Evolutionary conservation across 2,329 filamentous ascomycete species (phyloP).

Genomic region (Cercospora nicotianae): DNA sequence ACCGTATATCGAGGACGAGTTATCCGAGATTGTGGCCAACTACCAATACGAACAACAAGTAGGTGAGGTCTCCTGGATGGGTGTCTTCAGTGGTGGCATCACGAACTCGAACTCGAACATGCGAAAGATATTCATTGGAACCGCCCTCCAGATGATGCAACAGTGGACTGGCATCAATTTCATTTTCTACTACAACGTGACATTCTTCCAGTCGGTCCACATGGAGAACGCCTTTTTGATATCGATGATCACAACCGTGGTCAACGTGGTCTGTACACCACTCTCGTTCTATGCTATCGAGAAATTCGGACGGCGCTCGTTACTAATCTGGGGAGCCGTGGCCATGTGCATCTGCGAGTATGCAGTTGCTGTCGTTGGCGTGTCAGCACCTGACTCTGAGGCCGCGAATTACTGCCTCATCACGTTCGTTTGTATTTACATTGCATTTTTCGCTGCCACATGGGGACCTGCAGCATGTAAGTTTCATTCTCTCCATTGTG

Average conservation of each 20-base stretch:
- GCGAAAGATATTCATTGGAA: slow-evolving; percentile 51
- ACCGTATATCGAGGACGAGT: slow-evolving; percentile 72
- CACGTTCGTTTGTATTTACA: slow-evolving; percentile 86
- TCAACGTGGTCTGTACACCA: slow-evolving; percentile 84
- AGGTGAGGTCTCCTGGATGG: slow-evolving; percentile 54
- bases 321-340: slow-evolving; percentile 74
- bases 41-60: slow-evolving; percentile 76
- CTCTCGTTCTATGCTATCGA: slow-evolving; percentile 88
- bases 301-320: slow-evolving; percentile 73
- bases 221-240: slow-evolving; percentile 79
- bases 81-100: slow-evolving; percentile 59
- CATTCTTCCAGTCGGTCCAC: slow-evolving; percentile 78
- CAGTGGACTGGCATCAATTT: slow-evolving; percentile 87
- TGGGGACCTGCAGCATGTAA: slow-evolving; percentile 51
- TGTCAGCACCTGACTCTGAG: slow-evolving; percentile 45
- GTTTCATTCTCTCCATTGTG: neutral
- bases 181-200: slow-evolving; percentile 64
- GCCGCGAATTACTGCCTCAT: slow-evolving; percentile 60
- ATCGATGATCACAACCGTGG: slow-evolving; percentile 79
- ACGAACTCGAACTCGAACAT: slow-evolving; percentile 53
- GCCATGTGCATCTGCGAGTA: slow-evolving; percentile 86
- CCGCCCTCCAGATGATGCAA: slow-evolving; percentile 51
- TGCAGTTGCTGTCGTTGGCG: slow-evolving; percentile 67
- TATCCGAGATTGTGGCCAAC: slow-evolving; percentile 86
- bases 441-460: slow-evolving; percentile 86